Percentiles rank a stretch among this genome's conserved stretches.
These are phyloP conservation scores for Leccinum rimulosum DNA, from an alignment of 768 basidiomycete species.

Conservation along the genomic window DNA sequence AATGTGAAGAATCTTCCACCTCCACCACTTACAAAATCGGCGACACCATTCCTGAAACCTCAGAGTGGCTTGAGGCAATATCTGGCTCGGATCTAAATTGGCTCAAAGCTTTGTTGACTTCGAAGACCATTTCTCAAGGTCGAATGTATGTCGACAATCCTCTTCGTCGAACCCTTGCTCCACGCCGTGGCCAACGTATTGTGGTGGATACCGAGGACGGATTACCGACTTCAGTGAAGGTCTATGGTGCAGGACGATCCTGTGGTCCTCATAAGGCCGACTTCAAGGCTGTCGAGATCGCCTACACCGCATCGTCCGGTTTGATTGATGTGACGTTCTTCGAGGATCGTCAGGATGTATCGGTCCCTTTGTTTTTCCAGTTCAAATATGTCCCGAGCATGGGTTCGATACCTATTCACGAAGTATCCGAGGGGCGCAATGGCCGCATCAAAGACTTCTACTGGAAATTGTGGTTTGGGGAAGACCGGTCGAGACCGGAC, in stretches of 20 bases:
- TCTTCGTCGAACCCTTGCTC: conserved; percentile 79
- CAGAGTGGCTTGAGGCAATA: conserved; percentile 80
- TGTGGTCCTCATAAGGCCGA: conserved; percentile 64
- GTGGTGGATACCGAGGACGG: conserved; percentile 52
- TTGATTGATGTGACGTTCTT: conserved; percentile 71
- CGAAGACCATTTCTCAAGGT: conserved; percentile 84
- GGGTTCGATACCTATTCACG: conserved; percentile 92
- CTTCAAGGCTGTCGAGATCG: conserved; percentile 84
- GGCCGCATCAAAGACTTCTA: conserved; percentile 94
- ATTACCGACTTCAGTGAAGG: conserved; percentile 52
- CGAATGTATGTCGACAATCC: conserved; percentile 85
- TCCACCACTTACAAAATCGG: conserved; percentile 52
- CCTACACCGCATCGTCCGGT: conserved; percentile 49
- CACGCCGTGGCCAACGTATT: conserved; percentile 77
- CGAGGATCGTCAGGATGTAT: conserved; percentile 76
- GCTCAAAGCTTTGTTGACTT: conserved; percentile 82
- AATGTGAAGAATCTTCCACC: conserved; percentile 40
- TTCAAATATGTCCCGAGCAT: conserved; percentile 87
- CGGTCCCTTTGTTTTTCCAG: conserved; percentile 77
- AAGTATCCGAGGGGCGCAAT: conserved; percentile 80
- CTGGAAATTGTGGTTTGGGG: conserved; percentile 98
- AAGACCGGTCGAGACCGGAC: conserved; percentile 70
- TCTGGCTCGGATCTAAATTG: conserved; percentile 82
- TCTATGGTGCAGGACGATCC: conserved; percentile 81
- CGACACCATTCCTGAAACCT: conserved; percentile 51